Evolutionary conservation across 1,284 basidiomycete genomes (phyloP).

Genomic region (Gymnopus androsaceus): DNA sequence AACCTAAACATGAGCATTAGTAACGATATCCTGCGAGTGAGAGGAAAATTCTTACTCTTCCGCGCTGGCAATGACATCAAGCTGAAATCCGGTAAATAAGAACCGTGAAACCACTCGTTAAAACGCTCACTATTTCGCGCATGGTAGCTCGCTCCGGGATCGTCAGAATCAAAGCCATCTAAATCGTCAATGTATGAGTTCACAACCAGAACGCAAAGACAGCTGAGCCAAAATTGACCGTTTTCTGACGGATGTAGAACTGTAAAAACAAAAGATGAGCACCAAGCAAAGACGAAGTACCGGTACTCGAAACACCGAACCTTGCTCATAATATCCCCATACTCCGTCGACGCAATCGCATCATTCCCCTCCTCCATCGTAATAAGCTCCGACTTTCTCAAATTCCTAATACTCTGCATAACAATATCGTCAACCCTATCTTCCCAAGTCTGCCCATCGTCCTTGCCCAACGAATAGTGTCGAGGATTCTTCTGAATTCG

Average conservation of each 20-base stretch:
- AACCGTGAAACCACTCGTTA: background rate
- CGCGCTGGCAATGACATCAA: constrained; percentile 63
- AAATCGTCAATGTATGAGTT: background rate
- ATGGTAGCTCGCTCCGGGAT: constrained; percentile 53
- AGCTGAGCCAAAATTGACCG: constrained; percentile 39
- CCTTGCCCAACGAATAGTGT: constrained; percentile 70
- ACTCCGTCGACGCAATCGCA: constrained; percentile 63
- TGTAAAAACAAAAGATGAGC: constrained; percentile 58
- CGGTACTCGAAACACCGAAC: constrained; percentile 38
- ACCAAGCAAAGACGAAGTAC: constrained; percentile 11
- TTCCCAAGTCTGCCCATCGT: constrained; percentile 64
- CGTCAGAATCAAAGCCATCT: constrained; percentile 73
- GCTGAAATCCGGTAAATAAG: constrained; percentile 37
- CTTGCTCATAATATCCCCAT: constrained; percentile 85
- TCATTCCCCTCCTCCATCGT: constrained; percentile 39
- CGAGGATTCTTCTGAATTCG: constrained; percentile 81
- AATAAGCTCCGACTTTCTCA: constrained; percentile 65
- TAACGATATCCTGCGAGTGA: too few relatives aligned
- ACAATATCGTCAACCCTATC: constrained; percentile 73
- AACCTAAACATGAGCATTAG: constrained; percentile 44
- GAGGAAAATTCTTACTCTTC: too few relatives aligned
- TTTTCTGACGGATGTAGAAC: constrained; percentile 75
- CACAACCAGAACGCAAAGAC: background rate
- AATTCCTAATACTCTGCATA: constrained; percentile 58
- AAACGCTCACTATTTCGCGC: constrained; percentile 62